These are phyloP conservation scores for Fusarium duplospermum DNA, from an alignment of 2,329 filamentous ascomycete genomes.

Conservation along the genomic window DNA sequence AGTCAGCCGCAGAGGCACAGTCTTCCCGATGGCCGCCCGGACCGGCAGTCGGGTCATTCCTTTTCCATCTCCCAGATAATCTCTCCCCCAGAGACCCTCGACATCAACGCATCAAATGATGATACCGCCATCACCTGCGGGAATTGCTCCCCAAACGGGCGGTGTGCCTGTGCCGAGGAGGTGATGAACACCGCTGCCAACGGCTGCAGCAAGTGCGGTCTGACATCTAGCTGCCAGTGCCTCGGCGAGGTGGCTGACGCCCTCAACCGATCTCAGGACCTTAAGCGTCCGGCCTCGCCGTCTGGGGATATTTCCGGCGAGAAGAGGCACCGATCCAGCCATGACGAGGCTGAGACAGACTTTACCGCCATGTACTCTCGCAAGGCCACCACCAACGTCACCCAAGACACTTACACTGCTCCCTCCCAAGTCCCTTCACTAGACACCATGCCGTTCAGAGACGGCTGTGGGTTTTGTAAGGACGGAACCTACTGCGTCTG, in stretches of 20 bases:
- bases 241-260: conserved; percentile 69
- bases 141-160: conserved; percentile 63
- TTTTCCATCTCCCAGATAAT: conserved; percentile 70
- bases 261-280: conserved; percentile 47
- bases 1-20: conserved; percentile 44
- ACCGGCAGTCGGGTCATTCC: conserved; percentile 51
- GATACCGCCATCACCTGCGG: conserved; percentile 63
- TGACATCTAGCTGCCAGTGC: conserved; percentile 73
- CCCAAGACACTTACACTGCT: conserved; percentile 39
- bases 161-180: conserved; percentile 70
- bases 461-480: conserved; percentile 85
- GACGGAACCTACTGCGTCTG: conserved; percentile 87
- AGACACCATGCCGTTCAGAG: conserved; percentile 62
- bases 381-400: conserved; percentile 48
- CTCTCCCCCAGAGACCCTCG: conserved; percentile 61
- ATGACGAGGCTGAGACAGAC: conserved; percentile 76
- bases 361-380: conserved; percentile 75
- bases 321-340: conserved; percentile 65
- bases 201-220: conserved; percentile 75
- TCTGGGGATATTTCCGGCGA: conserved; percentile 57
- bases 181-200: conserved; percentile 64
- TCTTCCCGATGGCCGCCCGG: conserved; percentile 42
- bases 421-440: conserved; percentile 53
- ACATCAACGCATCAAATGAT: conserved; percentile 46
- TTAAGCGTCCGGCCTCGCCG: conserved; percentile 65